These are phyloP conservation scores for Trichoderma aggressivum DNA, from an alignment of 2,329 filamentous ascomycete genomes.

Conservation along the genomic window DNA sequence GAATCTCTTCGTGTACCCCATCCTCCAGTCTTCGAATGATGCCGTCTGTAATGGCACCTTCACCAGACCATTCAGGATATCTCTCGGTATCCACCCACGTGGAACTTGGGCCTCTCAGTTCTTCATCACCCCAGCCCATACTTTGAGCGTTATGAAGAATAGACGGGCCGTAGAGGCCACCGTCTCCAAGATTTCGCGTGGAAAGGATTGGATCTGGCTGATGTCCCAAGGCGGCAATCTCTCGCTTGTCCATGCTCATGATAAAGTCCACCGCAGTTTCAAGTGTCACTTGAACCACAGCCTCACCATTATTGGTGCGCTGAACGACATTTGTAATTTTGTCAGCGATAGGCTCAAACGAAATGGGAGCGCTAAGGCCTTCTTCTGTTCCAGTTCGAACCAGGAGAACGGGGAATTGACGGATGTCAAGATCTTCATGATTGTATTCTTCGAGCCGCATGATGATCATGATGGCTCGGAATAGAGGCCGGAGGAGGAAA, in stretches of 20 bases:
- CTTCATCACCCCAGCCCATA: background rate
- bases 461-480: background rate
- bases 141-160: background rate
- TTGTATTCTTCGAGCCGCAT: background rate
- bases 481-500: background rate
- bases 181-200: background rate
- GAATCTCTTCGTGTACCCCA: background rate
- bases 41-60: background rate
- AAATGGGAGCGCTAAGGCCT: conserved; percentile 6
- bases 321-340: background rate
- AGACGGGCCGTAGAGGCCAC: background rate
- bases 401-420: conserved; percentile 7
- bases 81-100: background rate
- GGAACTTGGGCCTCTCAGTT: background rate
- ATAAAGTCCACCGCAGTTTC: background rate
- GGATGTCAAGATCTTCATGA: background rate
- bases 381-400: background rate
- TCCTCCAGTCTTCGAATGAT: background rate
- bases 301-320: background rate
- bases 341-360: conserved; percentile 16
- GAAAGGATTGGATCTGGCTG: background rate
- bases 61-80: background rate
- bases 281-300: background rate
- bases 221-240: background rate
- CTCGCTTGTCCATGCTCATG: background rate